Percentiles rank a stretch among this genome's conserved stretches.
Conservation (phyloP, 768 basidiomycete genomes). For the Boletus sp. region DNA sequence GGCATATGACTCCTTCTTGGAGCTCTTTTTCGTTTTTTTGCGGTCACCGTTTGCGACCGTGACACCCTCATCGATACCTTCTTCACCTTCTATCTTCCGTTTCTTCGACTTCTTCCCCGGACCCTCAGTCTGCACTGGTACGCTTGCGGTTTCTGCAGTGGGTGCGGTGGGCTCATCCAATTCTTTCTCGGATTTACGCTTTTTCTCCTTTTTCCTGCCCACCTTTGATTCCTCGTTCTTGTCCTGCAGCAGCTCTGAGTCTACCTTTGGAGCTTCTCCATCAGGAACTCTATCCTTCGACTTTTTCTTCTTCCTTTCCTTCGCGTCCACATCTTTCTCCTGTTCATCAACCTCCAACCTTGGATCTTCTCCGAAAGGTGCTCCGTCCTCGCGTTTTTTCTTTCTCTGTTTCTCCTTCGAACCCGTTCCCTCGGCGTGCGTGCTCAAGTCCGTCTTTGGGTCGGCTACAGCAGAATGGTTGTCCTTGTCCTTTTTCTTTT, state of each 20-base stretch:
- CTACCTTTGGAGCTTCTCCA: too few species aligned
- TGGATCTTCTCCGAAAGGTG: not conserved
- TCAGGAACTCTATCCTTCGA: constrained; percentile 7
- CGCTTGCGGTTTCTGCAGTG: constrained; percentile 9
- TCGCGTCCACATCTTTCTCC: not conserved
- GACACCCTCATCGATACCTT: constrained; percentile 9
- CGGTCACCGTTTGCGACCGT: constrained; percentile 4
- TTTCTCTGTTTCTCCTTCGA: constrained; percentile 3
- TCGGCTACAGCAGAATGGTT: not conserved
- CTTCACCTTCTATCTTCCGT: constrained; percentile 29
- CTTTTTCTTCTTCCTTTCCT: constrained; percentile 18
- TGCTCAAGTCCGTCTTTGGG: not conserved
- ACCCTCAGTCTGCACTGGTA: constrained; percentile 4
- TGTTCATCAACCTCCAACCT: constrained; percentile 1
- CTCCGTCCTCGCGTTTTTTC: not conserved
- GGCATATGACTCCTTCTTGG: constrained; percentile 11
- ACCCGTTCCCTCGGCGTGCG: constrained; percentile 1
- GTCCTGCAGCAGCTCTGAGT: not conserved
- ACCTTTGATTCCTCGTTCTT: constrained; percentile 11
- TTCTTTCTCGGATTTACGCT: constrained; percentile 2
- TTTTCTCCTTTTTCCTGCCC: not conserved
- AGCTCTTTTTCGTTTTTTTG: constrained; percentile 29
- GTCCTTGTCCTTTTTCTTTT: constrained; percentile 19
- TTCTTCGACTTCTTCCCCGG: constrained; percentile 32
- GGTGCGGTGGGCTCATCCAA: constrained; percentile 19